A percentile compares a stretch with the other conserved stretches of the same genome.
phyloP scores from a whole-genome alignment of 2,329 filamentous ascomycete genomes.

The Exophiala sp. region DNA sequence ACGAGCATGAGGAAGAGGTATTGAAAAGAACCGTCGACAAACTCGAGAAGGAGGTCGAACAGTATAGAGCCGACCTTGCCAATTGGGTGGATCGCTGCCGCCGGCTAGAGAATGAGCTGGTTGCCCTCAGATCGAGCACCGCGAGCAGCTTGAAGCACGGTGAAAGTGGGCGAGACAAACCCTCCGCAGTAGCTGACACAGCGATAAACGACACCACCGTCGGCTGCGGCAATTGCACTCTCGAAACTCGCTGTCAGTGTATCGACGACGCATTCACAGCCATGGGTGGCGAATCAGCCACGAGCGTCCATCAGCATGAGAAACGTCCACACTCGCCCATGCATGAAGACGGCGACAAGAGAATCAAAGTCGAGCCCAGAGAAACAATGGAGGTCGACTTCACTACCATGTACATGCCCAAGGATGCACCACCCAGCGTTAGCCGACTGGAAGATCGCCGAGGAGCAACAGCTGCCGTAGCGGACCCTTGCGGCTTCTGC shows the following conservation, averaged over 20 bases:
- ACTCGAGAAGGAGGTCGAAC: constrained; percentile 65
- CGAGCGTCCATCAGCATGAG: constrained; percentile 36
- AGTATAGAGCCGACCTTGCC: constrained; percentile 53
- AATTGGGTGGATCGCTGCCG: constrained; percentile 55
- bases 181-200: constrained; percentile 30
- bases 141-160: constrained; percentile 28
- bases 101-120: constrained; percentile 60
- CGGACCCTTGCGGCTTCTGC: constrained; percentile 78
- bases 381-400: constrained; percentile 66
- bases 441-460: constrained; percentile 35
- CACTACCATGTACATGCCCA: constrained; percentile 41
- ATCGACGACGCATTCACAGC: constrained; percentile 53
- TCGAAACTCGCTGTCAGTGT: constrained; percentile 61
- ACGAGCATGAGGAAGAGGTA: constrained; percentile 46
- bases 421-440: constrained; percentile 54
- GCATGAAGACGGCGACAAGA: constrained; percentile 50
- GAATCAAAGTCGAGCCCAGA: constrained; percentile 44
- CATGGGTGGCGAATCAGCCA: constrained; percentile 37
- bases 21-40: constrained; percentile 53
- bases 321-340: constrained; percentile 37
- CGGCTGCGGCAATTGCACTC: constrained; percentile 64
- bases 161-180: constrained; percentile 40
- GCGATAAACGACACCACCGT: constrained; percentile 41
- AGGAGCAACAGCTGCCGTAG: constrained; percentile 41
- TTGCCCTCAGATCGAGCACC: constrained; percentile 33